Percentiles rank a stretch among this genome's conserved stretches.
phyloP scores from a whole-genome alignment of 176 grass and related monocot species.

The Carex littledalei region DNA sequence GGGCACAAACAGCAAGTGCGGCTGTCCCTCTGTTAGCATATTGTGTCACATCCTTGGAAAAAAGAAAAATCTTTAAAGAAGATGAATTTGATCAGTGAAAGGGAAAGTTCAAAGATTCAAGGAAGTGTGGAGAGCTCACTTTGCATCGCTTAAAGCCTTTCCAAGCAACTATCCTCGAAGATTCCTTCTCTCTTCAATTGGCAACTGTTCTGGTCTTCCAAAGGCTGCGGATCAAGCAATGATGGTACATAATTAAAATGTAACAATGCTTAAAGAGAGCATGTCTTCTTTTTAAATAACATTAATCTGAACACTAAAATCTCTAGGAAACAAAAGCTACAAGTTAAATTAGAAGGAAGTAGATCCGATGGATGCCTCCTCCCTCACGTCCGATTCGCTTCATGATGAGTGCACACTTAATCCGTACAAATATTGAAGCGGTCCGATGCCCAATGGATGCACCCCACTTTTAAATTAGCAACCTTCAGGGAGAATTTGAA shows the following conservation, averaged over 20 bases:
- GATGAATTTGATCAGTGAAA: slow-evolving; percentile 20
- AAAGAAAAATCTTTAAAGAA: slow-evolving; percentile 25
- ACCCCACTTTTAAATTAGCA: no score
- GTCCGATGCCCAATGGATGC: no score
- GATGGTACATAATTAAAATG: slow-evolving; percentile 3
- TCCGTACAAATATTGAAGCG: no score
- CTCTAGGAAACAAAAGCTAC: neutral
- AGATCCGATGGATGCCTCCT: no score
- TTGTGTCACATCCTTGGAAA: slow-evolving; percentile 25
- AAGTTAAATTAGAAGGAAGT: neutral
- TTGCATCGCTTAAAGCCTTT: slow-evolving; percentile 18
- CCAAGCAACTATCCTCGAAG: slow-evolving; percentile 1
- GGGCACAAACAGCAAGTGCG: slow-evolving; percentile 28
- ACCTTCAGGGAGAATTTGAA: neutral
- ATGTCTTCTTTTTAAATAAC: neutral
- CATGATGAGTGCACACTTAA: no score
- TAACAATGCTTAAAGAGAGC: neutral
- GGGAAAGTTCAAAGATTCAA: slow-evolving; percentile 33
- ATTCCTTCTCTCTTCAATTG: slow-evolving; percentile 5
- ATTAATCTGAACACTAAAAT: neutral
- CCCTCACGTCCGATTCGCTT: no score
- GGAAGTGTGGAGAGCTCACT: neutral
- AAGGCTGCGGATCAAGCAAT: slow-evolving; percentile 12
- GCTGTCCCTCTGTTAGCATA: slow-evolving; percentile 19
- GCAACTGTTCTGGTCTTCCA: slow-evolving; percentile 3